Base-by-base conservation (phyloP, 2,329 filamentous ascomycete genomes). In the Calonectria pseudoreteaudii region DNA sequence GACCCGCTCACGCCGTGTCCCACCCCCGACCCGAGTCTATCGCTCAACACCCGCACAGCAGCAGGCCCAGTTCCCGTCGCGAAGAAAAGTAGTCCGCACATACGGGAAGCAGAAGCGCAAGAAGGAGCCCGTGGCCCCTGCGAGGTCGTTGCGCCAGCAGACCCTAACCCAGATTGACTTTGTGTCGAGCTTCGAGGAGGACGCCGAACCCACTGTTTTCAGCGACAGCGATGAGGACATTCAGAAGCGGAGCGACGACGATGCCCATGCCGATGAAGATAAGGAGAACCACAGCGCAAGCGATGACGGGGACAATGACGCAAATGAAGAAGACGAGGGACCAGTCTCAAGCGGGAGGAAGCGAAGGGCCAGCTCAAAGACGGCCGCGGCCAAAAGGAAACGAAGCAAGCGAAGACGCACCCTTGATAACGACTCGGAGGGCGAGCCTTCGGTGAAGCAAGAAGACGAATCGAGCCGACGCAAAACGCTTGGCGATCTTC, bases 111-210 rank as follows among this genome's bases (percentile, higher is more conserved):
- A 80, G 64, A 80, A 77, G 44, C 72, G 70, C 16, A 76, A 73
- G 71, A 77, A 79, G 50, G 74, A 76, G 44, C 66, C 70, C 16
- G 75, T 79, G 16, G 75, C 60, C 23, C 73, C 66, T 20, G 68
- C 75, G 0, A 76, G 74, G 23, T 70, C 77, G 5, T 69, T 86
- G 56, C 82, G 81, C 71, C 86, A 87, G 78, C 84, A 86, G 78
- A 87, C 86, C 1, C 75, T 87, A 28, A 87, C 86, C 7, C 86
- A 87, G 75, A 83, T 86, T 53, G 83, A 84, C 60, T 86, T 83
- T 79, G 83, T 84, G 23, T 84, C 80, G 47, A 83, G 81, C 74
- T 81, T 82, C n/a, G 81, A 82, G 20, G 83, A 80, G 23, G 80
- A 81, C 8, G 78, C 79, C 7, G 80, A 80, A 36, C 73, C 76